These are phyloP conservation scores for Plasmodium ovale DNA, from an alignment of 169 alveolate species.

Conservation along the genomic window DNA sequence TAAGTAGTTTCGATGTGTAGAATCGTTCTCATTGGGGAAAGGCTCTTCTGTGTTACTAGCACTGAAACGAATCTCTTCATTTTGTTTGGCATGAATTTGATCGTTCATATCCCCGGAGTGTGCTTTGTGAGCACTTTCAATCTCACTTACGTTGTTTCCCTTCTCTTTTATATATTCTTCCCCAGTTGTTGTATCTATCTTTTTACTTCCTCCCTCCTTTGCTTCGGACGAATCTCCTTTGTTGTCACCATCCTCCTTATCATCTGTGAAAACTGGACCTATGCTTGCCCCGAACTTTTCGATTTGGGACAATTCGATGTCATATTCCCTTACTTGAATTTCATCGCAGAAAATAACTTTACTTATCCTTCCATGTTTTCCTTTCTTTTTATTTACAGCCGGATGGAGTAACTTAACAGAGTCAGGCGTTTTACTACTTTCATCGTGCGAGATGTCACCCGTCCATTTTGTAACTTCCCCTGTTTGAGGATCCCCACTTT, in stretches of 20 bases:
- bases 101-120: too few relatives aligned
- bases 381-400: conserved; percentile 20
- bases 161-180: too few relatives aligned
- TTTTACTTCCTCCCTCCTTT: too few relatives aligned
- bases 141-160: too few relatives aligned
- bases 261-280: conserved; percentile 77
- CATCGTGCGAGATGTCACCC: neutral
- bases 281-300: conserved; percentile 81
- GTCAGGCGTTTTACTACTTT: neutral
- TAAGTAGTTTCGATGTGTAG: too few relatives aligned
- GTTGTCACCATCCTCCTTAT: conserved; percentile 23
- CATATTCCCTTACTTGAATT: conserved; percentile 79
- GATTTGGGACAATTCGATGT: conserved; percentile 80
- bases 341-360: conserved; percentile 76
- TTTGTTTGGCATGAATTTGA: too few relatives aligned
- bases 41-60: too few relatives aligned
- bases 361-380: conserved; percentile 27
- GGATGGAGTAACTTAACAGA: neutral
- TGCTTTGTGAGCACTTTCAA: too few relatives aligned
- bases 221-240: too few relatives aligned
- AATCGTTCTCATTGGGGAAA: too few relatives aligned
- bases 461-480: neutral
- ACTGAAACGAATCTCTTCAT: too few relatives aligned
- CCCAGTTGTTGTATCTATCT: too few relatives aligned
- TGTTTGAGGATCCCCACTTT: neutral